Evolutionary conservation across 768 basidiomycete species (phyloP), one percentile per base, ranked within the genome.

Genomic region (Suillus bovinus): DNA sequence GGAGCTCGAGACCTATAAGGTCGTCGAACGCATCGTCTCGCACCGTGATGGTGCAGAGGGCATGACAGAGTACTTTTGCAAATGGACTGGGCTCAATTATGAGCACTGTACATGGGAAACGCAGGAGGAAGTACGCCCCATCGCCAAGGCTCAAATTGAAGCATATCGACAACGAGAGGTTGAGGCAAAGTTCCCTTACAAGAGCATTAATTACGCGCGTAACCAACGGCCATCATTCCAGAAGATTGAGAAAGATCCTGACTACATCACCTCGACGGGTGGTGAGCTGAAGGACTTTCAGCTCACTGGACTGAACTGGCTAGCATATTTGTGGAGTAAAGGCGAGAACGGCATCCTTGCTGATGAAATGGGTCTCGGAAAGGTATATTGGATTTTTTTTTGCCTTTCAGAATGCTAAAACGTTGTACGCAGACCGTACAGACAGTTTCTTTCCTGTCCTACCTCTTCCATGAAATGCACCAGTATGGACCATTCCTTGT

Each of bases 311-410:
- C 82, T 99, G 65, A 99, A 99, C 72, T 99, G 97, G 97, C 82
- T 99, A n/a, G 90, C 93, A 5, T 99, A 96, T 75, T 80, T 96
- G 17, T 99, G 97, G 97, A 88, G 85, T 66, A 87, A 93, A 68
- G 93, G 93, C 10, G 91, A 96, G 69, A 99, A 99, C 72, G 97
- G 97, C 22, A 97, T 99, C 63, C 79, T 99, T 39, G 97, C 97
- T 1, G 97, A 99, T 71, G 97, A 99, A 83, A 99, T 99, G 97
- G 97, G 97, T 73, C 89, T 99, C 29, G 97, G 97, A 59, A 99
- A 99, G 86, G 84, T 91, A 65, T 22, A 31, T 31, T 36, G 27
- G 66, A n/a, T 11, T 33, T 61, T 20, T 63, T 54, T 39, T 0
- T 6, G 39, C 52, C 52, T n/a, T 62, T 66, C 27, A 50, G 66